A percentile compares a stretch with the other conserved stretches of the same genome.
These are phyloP conservation scores for Tylopilus orsonianus DNA, from an alignment of 1,284 basidiomycete genomes.

Conservation along the genomic window DNA sequence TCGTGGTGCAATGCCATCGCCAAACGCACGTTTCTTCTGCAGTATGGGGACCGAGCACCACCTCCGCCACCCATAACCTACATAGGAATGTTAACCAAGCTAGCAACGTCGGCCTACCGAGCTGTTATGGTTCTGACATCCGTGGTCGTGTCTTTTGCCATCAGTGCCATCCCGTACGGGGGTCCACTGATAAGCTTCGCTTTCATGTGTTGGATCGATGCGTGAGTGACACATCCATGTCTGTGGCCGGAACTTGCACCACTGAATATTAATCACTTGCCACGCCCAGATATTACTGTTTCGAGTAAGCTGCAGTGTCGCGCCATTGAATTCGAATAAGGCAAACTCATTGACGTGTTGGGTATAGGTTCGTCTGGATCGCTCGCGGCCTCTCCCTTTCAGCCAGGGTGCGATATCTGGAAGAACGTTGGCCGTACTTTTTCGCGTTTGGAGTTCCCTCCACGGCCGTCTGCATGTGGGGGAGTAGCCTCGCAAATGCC, in stretches of 20 bases:
- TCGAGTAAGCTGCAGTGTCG: constrained; percentile 59
- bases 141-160: constrained; percentile 62
- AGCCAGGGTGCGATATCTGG: constrained; percentile 67
- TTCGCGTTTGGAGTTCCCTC: constrained; percentile 78
- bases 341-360: constrained; percentile 8
- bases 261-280: not conserved
- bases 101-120: constrained; percentile 77
- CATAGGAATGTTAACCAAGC: constrained; percentile 65
- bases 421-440: constrained; percentile 85
- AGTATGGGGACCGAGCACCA: constrained; percentile 58
- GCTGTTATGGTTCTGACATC: constrained; percentile 78
- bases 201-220: constrained; percentile 81
- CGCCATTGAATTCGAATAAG: not conserved
- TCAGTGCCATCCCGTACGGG: constrained; percentile 62
- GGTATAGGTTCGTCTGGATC: constrained; percentile 71
- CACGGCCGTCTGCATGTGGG: constrained; percentile 67
- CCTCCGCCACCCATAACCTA: constrained; percentile 56
- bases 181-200: constrained; percentile 61
- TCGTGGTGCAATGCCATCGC: constrained; percentile 74
- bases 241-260: not conserved
- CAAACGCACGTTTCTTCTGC: constrained; percentile 64
- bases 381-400: constrained; percentile 68
- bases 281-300: constrained; percentile 74
- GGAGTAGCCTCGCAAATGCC: constrained; percentile 70
- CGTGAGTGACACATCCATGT: constrained; percentile 52